These are phyloP conservation scores for Colletotrichum truncatum DNA, from an alignment of 2,329 filamentous ascomycete species.

Conservation along the genomic window DNA sequence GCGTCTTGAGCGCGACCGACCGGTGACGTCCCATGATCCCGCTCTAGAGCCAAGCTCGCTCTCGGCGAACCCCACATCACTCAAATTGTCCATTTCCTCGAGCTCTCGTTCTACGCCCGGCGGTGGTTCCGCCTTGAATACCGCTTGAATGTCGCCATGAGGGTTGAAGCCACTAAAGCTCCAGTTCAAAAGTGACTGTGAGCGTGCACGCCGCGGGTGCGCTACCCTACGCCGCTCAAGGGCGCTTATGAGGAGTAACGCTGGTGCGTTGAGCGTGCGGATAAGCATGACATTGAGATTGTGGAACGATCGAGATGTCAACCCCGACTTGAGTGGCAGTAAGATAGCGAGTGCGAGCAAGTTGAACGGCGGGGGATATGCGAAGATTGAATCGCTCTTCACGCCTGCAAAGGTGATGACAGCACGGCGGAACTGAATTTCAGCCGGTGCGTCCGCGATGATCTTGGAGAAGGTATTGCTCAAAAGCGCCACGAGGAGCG, in stretches of 20 bases:
- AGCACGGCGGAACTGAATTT: slow-evolving; percentile 76
- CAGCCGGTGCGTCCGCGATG: slow-evolving; percentile 72
- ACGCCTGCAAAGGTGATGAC: slow-evolving; percentile 79
- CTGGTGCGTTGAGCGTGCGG: slow-evolving; percentile 69
- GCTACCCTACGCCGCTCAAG: slow-evolving; percentile 64
- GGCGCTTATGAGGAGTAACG: slow-evolving; percentile 67
- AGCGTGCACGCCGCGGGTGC: slow-evolving; percentile 53
- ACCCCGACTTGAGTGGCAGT: slow-evolving; percentile 71
- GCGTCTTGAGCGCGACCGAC: background rate
- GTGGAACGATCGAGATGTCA: slow-evolving; percentile 74
- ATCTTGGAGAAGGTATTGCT: slow-evolving; percentile 78
- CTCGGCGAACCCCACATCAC: slow-evolving; percentile 24
- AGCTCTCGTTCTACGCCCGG: slow-evolving; percentile 45
- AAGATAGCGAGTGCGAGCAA: slow-evolving; percentile 72
- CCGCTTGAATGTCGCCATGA: slow-evolving; percentile 67
- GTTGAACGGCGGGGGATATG: slow-evolving; percentile 77
- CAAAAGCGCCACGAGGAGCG: slow-evolving; percentile 77
- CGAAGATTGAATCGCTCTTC: slow-evolving; percentile 76
- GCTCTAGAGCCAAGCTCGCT: slow-evolving; percentile 8
- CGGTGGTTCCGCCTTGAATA: slow-evolving; percentile 68
- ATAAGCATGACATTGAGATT: slow-evolving; percentile 75
- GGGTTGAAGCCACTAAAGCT: slow-evolving; percentile 50
- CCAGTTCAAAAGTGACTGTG: slow-evolving; percentile 29
- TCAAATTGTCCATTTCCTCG: slow-evolving; percentile 32
- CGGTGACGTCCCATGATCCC: background rate